A percentile compares a stretch with the other conserved stretches of the same genome.
Conservation (phyloP, 2,329 filamentous ascomycete species). For the Aspergillus bombycis region DNA sequence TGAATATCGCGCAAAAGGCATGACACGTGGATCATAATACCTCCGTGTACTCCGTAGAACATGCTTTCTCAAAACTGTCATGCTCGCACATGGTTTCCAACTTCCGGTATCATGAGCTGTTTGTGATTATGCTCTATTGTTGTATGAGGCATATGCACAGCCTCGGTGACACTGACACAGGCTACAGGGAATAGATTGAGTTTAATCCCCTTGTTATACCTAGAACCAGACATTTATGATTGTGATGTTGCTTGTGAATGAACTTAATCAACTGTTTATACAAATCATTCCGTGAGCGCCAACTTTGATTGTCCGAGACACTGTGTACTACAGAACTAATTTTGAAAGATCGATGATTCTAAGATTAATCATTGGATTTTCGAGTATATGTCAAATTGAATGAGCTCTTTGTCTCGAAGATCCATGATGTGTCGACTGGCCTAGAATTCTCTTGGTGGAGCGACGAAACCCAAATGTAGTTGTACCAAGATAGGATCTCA, state of each 20-base stretch:
- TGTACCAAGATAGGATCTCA: neutral
- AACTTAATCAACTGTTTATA: neutral
- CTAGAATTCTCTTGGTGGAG: constrained; percentile 5
- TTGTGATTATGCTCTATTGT: neutral
- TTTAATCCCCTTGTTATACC: neutral
- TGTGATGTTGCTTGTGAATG: neutral
- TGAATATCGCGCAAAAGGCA: neutral
- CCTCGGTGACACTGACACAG: neutral
- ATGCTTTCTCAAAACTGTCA: neutral
- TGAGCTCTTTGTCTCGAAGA: neutral
- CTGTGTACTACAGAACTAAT: neutral
- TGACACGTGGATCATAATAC: neutral
- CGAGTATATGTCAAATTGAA: neutral
- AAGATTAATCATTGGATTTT: neutral
- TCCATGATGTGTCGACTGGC: constrained; percentile 6
- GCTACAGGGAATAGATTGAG: neutral
- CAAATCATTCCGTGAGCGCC: neutral
- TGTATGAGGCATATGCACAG: neutral
- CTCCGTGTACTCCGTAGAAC: too few relatives aligned
- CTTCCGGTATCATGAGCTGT: neutral
- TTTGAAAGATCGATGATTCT: neutral
- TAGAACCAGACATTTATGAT: neutral
- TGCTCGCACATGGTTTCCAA: neutral
- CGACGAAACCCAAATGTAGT: neutral
- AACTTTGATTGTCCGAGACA: too few relatives aligned